Evolutionary conservation across 495 filamentous ascomycete species (phyloP), one percentile per base, ranked within the genome.

Genomic region (Neurospora intermedia): DNA sequence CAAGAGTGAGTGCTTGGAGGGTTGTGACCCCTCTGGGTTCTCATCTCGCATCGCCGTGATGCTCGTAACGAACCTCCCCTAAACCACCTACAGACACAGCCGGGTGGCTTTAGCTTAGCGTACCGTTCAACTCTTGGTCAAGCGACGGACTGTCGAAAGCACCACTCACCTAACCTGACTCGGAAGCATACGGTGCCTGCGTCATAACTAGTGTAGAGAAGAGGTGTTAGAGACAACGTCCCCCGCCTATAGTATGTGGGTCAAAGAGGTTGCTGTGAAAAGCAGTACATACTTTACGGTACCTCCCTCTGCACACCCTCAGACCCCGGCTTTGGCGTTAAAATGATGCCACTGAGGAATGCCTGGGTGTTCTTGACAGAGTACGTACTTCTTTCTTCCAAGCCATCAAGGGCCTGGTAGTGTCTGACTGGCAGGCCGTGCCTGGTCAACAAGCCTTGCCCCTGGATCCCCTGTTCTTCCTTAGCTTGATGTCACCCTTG

Each of bases 401-500:
- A 43, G 43, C 16, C 43, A 16, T 43, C 43, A 43, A 43, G 43
- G 43, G 42, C 42, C 42, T 43, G 4, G 15, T 43, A 5, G 43
- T 43, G 43, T 16, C 43, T 43, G 43, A 43, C 43, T 43, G 43
- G 43, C 13, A 77, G 72, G 69, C 39, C 75, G 77, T 81, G 73
- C 79, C 78, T 81, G 79, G 73, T 71, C 74, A 75, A 75, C 75
- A 71, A 76, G 73, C 75, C 74, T 75, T 75, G 54, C 74, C 77
- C 75, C 74, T 79, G 74, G 69, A 54, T 27, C 4, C 72, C 70
- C 71, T 73, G 74, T 46, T 72, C 69, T 73, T 72, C 72, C 39
- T 62, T 74, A 73, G 75, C 45, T 74, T 66, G 70, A 71, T 66
- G 66, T 71, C 73, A 38, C 70, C 72, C 62, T 73, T 69, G 48